Conservation (phyloP, 129 eudicot species). For the carrot (Daucus carota) region DH1_v3.0 NC_030388.2:2501001-2501500, state of each 20-base stretch:
- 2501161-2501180: conserved; percentile 85
- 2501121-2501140: conserved; percentile 70
- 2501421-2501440: conserved; percentile 52
- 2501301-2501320: conserved; percentile 63
- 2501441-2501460: conserved; percentile 74
- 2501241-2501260: conserved; percentile 40
- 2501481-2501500: conserved; percentile 92
- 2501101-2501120: conserved; percentile 84
- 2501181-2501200: conserved; percentile 69
- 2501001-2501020: conserved; percentile 68
- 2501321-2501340: conserved; percentile 74
- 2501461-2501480: conserved; percentile 91
- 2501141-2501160: conserved; percentile 90
- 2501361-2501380: conserved; percentile 55
- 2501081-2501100: conserved; percentile 65
- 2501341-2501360: conserved; percentile 58
- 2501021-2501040: conserved; percentile 40
- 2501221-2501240: conserved; percentile 68
- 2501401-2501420: conserved; percentile 38
- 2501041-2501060: conserved; percentile 74
- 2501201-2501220: conserved; percentile 46
- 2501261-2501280: conserved; percentile 56
- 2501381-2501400: conserved; percentile 77
- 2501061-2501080: conserved; percentile 68
- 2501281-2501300: conserved; percentile 49